Base-by-base conservation (phyloP, 2,329 filamentous ascomycete species). In the Leptographium flavum region DNA sequence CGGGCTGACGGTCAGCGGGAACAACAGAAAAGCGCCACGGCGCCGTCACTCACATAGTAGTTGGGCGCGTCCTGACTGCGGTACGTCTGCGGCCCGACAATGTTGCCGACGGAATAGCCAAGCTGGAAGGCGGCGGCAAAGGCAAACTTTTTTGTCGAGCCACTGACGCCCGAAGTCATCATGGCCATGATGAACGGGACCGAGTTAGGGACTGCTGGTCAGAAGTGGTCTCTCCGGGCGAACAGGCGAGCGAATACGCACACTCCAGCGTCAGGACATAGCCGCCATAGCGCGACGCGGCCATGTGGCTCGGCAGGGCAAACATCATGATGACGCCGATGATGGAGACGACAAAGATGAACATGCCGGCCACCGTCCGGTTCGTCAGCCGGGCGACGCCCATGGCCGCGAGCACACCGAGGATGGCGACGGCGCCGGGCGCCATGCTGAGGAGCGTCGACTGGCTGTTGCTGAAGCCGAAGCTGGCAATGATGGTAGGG, bases 401-500 rank as follows among this genome's bases (percentile, higher is more conserved):
- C 10, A 47, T 28, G 13, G 46, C 50, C 8, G 79, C 69, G 0
- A 73, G 65, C 0, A 74, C 74, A 1, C 69, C 68, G 47, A 79
- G 69, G 33, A 76, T 78, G 1, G 74, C 74, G 14, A 70, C 54
- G 47, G 47, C 55, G 2, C 62, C 63, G 32, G 64, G 60, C 0
- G 63, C 61, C 22, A 65, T 65, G 13, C 60, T 59, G 3, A 65
- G 52, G 4, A 65, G 53, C 5, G 61, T 57, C 1, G 61, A 64
- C 21, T 61, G 50, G 14, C 63, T 48, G 0, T 57, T 59, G 13
- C 57, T 51, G 51, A 75, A 76, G 4, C 74, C 73, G 25, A 77
- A 69, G 0, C 73, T 72, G 47, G 71, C 56, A 51, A 79, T 76
- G 46, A 79, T 74, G 14, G 44, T 39, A 79, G 64, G 0, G 73